Conservation (phyloP, 345 rosid genomes). For the Turritis glabra region DNA sequence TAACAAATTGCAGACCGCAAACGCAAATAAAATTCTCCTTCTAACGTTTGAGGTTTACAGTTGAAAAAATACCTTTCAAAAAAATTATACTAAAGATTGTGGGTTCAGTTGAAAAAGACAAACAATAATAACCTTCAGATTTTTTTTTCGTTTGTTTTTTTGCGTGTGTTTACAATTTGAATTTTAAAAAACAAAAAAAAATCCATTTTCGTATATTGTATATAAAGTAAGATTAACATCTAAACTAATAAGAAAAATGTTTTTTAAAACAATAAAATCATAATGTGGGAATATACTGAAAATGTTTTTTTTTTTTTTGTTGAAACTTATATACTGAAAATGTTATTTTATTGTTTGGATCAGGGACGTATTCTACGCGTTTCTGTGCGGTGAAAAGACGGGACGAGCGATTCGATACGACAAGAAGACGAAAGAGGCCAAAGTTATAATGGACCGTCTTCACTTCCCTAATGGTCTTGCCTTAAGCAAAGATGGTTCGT, state of each 20-base stretch:
- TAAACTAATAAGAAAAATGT: not conserved
- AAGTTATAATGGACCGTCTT: constrained; percentile 46
- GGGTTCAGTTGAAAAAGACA: too few relatives aligned
- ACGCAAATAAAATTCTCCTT: not conserved
- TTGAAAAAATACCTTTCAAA: not conserved
- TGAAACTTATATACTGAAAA: not conserved
- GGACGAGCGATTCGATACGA: constrained; percentile 67
- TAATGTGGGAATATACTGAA: not conserved
- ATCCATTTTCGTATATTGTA: too few relatives aligned
- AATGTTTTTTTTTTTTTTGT: not conserved
- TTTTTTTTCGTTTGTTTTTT: not conserved
- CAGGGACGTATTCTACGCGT: constrained; percentile 41
- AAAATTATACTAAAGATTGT: not conserved
- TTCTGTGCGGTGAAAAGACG: constrained; percentile 54
- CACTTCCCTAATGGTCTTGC: constrained; percentile 78
- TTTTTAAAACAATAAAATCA: too few relatives aligned
- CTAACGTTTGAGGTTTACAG: not conserved
- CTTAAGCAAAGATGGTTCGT: constrained; percentile 59
- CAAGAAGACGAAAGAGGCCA: constrained; percentile 51
- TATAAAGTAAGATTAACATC: not conserved
- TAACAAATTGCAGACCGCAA: not conserved
- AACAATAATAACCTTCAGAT: too few relatives aligned
- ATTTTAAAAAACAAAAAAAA: too few relatives aligned
- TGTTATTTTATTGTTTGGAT: not conserved
- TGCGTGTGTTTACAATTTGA: not conserved